Conservation (phyloP, 306 rosid genomes). For the Cucurbita ficifolia region DNA sequence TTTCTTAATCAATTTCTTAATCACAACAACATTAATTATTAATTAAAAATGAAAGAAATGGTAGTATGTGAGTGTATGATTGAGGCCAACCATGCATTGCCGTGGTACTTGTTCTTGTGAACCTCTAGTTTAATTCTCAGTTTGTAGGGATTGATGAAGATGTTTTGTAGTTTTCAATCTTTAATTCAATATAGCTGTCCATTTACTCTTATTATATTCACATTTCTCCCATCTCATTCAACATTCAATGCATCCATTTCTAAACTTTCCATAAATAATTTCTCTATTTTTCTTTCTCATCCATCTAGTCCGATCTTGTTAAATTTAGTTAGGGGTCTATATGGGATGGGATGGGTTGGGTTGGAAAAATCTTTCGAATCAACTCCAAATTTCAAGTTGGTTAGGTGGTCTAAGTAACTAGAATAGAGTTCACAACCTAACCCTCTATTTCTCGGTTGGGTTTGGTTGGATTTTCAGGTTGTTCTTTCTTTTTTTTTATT, state of each 20-base stretch:
- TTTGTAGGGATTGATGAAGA: background rate
- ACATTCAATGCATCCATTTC: background rate
- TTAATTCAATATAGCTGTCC: conserved; percentile 15
- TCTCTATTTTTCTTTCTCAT: background rate
- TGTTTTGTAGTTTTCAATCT: conserved; percentile 1
- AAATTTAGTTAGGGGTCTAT: too few species aligned
- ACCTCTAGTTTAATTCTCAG: background rate
- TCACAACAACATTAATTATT: too few species aligned
- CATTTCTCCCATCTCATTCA: background rate
- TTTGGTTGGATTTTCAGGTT: too few species aligned
- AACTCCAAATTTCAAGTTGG: too few species aligned
- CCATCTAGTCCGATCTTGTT: too few species aligned
- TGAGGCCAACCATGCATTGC: background rate
- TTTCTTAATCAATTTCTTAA: background rate
- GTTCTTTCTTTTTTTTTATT: too few species aligned
- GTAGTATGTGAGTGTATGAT: background rate
- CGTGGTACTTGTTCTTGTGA: background rate
- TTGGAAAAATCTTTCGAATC: too few species aligned
- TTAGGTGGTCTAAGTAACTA: too few species aligned
- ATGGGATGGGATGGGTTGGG: too few species aligned
- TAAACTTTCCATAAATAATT: background rate
- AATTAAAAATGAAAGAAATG: too few species aligned
- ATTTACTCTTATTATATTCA: background rate
- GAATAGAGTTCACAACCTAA: too few species aligned
- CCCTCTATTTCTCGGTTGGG: too few species aligned